phyloP scores from a whole-genome alignment of 2,329 filamentous ascomycete genomes.

The Beauveria bassiana region DNA sequence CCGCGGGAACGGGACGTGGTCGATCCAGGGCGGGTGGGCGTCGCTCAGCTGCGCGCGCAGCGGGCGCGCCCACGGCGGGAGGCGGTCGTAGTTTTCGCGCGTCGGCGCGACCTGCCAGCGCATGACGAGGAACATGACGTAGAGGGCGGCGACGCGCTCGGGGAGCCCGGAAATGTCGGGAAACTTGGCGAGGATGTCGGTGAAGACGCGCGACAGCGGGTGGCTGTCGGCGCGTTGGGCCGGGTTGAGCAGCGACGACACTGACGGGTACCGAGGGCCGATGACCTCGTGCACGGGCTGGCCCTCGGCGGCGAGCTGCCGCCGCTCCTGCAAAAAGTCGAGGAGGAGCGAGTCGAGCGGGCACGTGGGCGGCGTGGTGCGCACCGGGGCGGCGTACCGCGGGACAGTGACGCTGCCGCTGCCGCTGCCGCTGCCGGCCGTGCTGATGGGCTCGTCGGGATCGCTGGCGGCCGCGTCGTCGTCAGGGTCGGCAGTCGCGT shows the following conservation, averaged over 20 bases:
- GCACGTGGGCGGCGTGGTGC: conserved; percentile 62
- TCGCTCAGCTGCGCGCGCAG: conserved; percentile 53
- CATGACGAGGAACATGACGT: conserved; percentile 81
- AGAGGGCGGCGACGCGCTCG: conserved; percentile 74
- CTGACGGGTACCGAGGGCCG: conserved; percentile 71
- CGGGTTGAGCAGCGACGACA: conserved; percentile 71
- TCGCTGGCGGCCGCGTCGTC: not conserved
- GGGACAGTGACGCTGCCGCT: conserved; percentile 1
- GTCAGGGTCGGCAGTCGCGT: not conserved
- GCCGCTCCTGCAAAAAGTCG: conserved; percentile 66
- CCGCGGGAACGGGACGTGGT: conserved; percentile 70
- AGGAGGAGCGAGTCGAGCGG: conserved; percentile 72
- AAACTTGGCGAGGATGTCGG: conserved; percentile 78
- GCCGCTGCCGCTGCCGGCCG: not conserved
- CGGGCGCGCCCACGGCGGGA: conserved; percentile 68
- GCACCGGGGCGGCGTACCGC: conserved; percentile 32
- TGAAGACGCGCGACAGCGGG: conserved; percentile 76
- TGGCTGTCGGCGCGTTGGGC: conserved; percentile 55
- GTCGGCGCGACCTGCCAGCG: conserved; percentile 78
- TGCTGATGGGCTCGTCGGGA: conserved; percentile 3
- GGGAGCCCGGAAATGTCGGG: conserved; percentile 71
- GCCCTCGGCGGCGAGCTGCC: conserved; percentile 58
- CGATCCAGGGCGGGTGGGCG: conserved; percentile 72
- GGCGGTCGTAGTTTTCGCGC: conserved; percentile 66
- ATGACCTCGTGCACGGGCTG: conserved; percentile 57